These are phyloP conservation scores for Ceratobasidium sp. DNA, from an alignment of 1,284 basidiomycete species.

Conservation along the genomic window DNA sequence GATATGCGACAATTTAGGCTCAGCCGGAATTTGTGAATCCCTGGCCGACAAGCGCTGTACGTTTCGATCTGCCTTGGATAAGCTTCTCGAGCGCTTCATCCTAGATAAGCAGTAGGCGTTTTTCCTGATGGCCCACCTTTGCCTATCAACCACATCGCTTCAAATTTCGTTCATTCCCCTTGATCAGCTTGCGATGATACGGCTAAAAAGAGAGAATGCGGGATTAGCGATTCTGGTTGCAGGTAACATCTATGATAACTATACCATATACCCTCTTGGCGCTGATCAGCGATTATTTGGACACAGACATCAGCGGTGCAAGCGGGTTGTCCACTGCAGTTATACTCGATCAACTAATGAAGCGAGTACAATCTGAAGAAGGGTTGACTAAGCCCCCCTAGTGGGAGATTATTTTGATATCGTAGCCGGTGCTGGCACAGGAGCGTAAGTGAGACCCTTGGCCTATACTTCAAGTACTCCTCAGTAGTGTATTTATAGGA, in stretches of 20 bases:
- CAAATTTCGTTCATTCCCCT: no score
- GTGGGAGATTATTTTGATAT: slow-evolving; percentile 8
- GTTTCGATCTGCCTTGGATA: no score
- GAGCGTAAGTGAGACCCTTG: background rate
- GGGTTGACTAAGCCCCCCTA: background rate
- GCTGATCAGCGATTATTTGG: background rate
- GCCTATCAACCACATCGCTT: no score
- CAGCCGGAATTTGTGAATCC: no score
- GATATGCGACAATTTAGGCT: no score
- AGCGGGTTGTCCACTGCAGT: slow-evolving; percentile 7
- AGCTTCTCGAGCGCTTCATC: no score
- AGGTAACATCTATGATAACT: background rate
- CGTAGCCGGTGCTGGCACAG: background rate
- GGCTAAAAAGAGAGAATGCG: background rate
- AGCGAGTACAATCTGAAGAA: background rate
- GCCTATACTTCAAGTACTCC: no score
- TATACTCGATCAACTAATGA: background rate
- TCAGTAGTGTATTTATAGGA: no score
- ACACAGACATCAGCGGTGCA: slow-evolving; percentile 31
- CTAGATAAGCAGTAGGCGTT: no score
- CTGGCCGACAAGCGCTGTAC: no score
- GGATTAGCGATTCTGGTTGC: background rate
- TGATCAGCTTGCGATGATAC: background rate
- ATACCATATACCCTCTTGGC: background rate
- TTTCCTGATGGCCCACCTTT: no score